phyloP scores from a whole-genome alignment of 2,329 filamentous ascomycete genomes.

The Paraphoma chrysanthemicola region DNA sequence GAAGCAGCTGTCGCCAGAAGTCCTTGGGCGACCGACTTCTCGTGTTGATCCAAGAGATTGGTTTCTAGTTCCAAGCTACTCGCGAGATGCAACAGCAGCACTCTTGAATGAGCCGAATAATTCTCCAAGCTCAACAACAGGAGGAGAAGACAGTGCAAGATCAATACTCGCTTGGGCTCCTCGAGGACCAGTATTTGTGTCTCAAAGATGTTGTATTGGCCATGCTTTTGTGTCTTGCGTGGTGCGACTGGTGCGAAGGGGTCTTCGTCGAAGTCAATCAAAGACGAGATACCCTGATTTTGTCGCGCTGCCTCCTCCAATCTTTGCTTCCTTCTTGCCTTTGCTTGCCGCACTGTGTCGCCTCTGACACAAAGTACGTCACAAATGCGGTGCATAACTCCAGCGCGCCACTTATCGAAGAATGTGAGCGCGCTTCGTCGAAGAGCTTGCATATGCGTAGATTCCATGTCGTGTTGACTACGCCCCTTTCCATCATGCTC shows the following conservation, averaged over 20 bases:
- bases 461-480: constrained; percentile 57
- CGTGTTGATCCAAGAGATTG: constrained; percentile 69
- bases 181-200: constrained; percentile 45
- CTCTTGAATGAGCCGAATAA: constrained; percentile 75
- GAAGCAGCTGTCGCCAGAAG: constrained; percentile 71
- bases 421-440: constrained; percentile 72
- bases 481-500: constrained; percentile 26
- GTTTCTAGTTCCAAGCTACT: constrained; percentile 72
- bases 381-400: constrained; percentile 72
- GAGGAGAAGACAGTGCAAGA: constrained; percentile 75
- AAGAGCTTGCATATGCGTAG: constrained; percentile 65
- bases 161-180: constrained; percentile 63
- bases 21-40: constrained; percentile 75
- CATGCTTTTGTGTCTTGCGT: constrained; percentile 12
- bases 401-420: constrained; percentile 81
- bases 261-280: constrained; percentile 37
- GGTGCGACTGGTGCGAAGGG: constrained; percentile 20
- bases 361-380: constrained; percentile 61
- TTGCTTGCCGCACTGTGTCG: constrained; percentile 37
- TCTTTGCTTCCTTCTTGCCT: constrained; percentile 41
- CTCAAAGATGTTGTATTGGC: constrained; percentile 43
- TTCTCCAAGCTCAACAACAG: constrained; percentile 76
- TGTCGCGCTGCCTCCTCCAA: constrained; percentile 24
- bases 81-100: constrained; percentile 73
- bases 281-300: constrained; percentile 29